Evolutionary conservation across 257 asterid species (phyloP).

Genomic region (Solanum ossicruentum): DNA sequence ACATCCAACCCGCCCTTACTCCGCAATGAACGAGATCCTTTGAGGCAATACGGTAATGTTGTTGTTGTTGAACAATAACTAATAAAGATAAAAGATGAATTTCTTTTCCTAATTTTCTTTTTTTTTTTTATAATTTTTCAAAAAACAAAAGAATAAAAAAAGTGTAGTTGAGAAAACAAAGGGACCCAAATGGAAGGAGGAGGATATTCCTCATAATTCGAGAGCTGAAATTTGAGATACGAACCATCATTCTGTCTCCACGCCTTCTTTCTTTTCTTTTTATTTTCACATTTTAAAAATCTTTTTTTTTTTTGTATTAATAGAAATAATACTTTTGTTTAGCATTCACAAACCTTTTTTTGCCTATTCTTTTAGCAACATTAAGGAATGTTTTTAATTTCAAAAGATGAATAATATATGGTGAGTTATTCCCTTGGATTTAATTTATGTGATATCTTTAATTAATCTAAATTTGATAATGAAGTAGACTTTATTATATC

Average conservation of each 20-base stretch:
- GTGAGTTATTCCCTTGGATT: no score
- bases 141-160: background rate
- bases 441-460: no score
- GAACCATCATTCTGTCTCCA: background rate
- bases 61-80: background rate
- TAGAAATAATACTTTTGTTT: background rate
- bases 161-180: background rate
- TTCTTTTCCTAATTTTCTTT: background rate
- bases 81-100: background rate
- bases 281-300: background rate
- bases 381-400: no score
- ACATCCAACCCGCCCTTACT: no score
- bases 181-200: background rate
- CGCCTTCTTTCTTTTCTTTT: background rate
- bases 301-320: background rate
- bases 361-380: background rate
- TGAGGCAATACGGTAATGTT: no score
- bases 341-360: background rate
- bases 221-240: background rate
- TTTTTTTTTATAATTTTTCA: background rate
- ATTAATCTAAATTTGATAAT: no score
- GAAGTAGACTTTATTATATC: no score
- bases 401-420: no score
- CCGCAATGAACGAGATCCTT: no score
- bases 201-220: constrained; percentile 3